Base-by-base conservation (phyloP, 805 yeast species). In the Saturnispora kantuleensis region DNA sequence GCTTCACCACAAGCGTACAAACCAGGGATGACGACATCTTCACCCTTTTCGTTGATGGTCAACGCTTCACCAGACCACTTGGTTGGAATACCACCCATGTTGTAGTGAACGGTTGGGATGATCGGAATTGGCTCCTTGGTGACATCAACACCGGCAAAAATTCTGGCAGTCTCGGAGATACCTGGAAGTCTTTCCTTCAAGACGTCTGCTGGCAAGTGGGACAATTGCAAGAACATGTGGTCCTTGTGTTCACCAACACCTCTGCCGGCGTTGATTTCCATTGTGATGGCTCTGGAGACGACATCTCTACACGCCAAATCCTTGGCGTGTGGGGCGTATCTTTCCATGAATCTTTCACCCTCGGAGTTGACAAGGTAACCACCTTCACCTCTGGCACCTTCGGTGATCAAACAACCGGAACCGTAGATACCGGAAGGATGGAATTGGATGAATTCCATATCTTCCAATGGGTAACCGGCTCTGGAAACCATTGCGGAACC, bases 341-440 rank as follows among this genome's bases (percentile, higher is more conserved):
- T 83, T 75, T 90, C 98, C 98, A 90, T 90, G 69, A 90, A 90
- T 69, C 98, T 82, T 74, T 90, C 98, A 76, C 98, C 98, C 71
- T 93, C 95, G 55, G 88, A 78, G 77, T 90, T 90, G 52, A 90
- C 76, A 66, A 90, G 74, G 77, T 78, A 93, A 53, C 98, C 98
- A 79, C 98, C 98, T 75, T 93, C 98, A 77, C 98, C 98, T 76
- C 98, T 84, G 55, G 97, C 95, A 73, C 98, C 98, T 71, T 93
- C 98, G 46, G 98, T 93, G 66, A 93, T 93, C 73, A 90, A 73
- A 75, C 97, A 93, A 53, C 98, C 98, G 35, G 97, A 87, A 49
- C 98, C 98, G 68, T 90, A 90, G 68, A 90, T 93, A 77, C 98
- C 98, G 21, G 97, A 88, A 46, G 98, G 98, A 69, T 90, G 98